Conservation (phyloP, 192 early-diverging fungal genomes). For the Obelidium mucronatum region DNA sequence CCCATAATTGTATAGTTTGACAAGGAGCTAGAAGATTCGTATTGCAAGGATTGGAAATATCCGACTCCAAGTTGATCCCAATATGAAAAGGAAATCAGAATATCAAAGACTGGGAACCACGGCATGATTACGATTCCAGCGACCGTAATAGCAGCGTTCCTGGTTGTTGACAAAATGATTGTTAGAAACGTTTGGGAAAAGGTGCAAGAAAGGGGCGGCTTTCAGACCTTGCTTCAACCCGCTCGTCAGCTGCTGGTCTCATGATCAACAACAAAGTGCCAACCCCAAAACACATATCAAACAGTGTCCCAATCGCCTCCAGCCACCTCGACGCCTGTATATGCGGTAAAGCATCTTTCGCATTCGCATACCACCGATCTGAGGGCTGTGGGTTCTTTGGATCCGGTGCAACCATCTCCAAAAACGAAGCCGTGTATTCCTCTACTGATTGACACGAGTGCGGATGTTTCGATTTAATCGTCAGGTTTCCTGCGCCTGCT, state of each 20-base stretch:
- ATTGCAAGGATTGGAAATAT: background rate
- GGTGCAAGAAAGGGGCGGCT: too few species aligned
- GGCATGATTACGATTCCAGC: background rate
- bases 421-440: background rate
- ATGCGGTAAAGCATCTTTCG: background rate
- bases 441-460: background rate
- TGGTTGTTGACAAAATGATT: too few species aligned
- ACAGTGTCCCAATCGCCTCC: background rate
- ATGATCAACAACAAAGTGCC: slow-evolving; percentile 5
- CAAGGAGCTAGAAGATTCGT: background rate
- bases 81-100: slow-evolving; percentile 6
- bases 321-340: background rate
- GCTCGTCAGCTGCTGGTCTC: background rate
- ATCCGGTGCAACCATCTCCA: background rate
- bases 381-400: slow-evolving; percentile 4
- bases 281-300: slow-evolving; percentile 17
- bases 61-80: slow-evolving; percentile 8
- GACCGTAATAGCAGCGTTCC: background rate
- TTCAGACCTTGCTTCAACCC: background rate
- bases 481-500: slow-evolving; percentile 16
- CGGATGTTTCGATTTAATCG: background rate
- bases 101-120: slow-evolving; percentile 13
- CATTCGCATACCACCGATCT: slow-evolving; percentile 1
- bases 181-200: too few species aligned
- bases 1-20: slow-evolving; percentile 5